Evolutionary conservation across 495 filamentous ascomycete genomes (phyloP), one percentile per base, ranked within the genome.

Genomic region (Trichoderma erinaceum): DNA sequence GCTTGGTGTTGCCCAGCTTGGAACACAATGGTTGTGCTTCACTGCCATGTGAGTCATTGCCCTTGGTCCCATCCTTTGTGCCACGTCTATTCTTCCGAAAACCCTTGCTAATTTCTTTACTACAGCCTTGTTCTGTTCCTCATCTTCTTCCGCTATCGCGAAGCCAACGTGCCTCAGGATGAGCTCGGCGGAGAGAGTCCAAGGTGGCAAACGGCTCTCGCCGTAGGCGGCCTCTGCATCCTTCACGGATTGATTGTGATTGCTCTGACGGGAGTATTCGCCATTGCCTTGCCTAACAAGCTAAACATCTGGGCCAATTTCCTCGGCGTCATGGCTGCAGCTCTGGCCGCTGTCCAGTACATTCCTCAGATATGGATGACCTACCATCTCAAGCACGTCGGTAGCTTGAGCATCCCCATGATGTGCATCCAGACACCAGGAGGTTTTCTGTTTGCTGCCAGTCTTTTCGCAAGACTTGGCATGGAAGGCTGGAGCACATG

Each of bases 351-450:
- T 0, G 85, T 97, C 25, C 95, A 99, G 76, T 99, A 97, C 78
- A 80, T 98, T 23, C 95, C 95, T 2, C 95, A 99, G 79, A 92
- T 99, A 71, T 93, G 85, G 75, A 97, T 90, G 38, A 99, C 95
- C 1, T 93, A 91, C 79, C 84, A 80, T 44, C 80, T 97, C 64
- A 89, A 92, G 73, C 88, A 90, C 69, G 90, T 96, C 1, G 91
- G 91, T 44, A 96, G 91, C 73, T 77, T 99, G 68, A 96, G 92
- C 73, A 93, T 99, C 68, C 90, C 93, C 1, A 98, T 97, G 92
- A 99, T 99, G 95, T 90, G 89, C 75, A 97, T 98, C 56, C 95
- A 99, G 76, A 97, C 93, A 0, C 95, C 95, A 0, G 95, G 95
- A 8, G 90, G 89, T 70, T 88, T 96, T 72, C 79, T 98, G 25